Evolutionary conservation across 345 rosid species (phyloP), one percentile per base, ranked within the genome.

Genomic region (Murraya paniculata): DNA sequence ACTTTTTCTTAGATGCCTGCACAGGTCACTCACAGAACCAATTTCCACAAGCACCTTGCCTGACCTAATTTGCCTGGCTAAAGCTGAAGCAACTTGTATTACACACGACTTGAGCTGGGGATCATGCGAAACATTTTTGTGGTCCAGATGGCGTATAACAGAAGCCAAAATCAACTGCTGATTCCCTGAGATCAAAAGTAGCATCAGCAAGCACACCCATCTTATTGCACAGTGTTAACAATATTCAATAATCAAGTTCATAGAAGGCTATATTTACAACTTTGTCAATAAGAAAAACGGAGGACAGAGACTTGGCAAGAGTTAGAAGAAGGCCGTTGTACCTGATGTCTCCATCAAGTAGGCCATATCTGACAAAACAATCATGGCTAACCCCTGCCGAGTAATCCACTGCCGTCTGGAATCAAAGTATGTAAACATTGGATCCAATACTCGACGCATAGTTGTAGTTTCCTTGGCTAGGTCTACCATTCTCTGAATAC

Each of bases 1-100:
- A 80, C 95, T 90, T 87, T 92, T 96, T 83, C 99, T 85, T 81
- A 96, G 78, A 90, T 96, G 99, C 84, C 97, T 89, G 84, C 99
- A 94, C 75, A 96, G 83, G 82, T 96, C 99, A 73, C 92, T 89
- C 55, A 96, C 97, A 79, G 89, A 92, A 70, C 91, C 90, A 79
- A 90, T 82, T 81, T 96, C 99, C 35, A 87, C 80, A 38, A 94
- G 92, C 82, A 82, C 84, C 14, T 82, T 81, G 77, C 83, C 86
- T 50, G 93, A 86, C 87, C 97, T 87, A 74, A 94, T 89, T 85
- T 92, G 93, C 85, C 88, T 86, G 39, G 93, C 93, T 77, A 96
- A 82, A 81, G 87, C 86, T 41, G 97, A 89, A 39, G 97, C 97
- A 81, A 92, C 90, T 89, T 86, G 93, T 74, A 91, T 76, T 69